Percentiles rank a stretch among this genome's conserved stretches.
These are phyloP conservation scores for Saccharum officinarum DNA, from an alignment of 176 grass and related monocot genomes.

Conservation along the genomic window DNA sequence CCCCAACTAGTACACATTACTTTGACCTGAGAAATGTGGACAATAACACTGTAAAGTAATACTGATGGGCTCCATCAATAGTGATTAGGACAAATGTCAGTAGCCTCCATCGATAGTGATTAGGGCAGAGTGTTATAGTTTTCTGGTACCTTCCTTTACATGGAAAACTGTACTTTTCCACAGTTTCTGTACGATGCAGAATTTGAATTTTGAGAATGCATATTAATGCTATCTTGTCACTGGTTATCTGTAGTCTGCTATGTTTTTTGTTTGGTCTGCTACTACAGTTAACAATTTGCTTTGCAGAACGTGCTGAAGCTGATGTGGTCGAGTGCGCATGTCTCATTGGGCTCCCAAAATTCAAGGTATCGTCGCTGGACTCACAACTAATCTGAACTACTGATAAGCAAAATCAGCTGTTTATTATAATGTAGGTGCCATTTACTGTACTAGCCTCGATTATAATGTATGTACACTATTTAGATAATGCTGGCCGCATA, in stretches of 20 bases:
- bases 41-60: not conserved
- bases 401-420: not conserved
- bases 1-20: not conserved
- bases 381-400: not conserved
- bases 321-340: conserved; percentile 91
- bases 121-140: not conserved
- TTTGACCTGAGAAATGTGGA: not conserved
- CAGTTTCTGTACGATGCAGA: not conserved
- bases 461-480: not conserved
- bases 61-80: not conserved
- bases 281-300: conserved; percentile 15
- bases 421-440: not conserved
- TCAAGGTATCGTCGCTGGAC: conserved; percentile 60
- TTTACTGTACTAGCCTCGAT: not conserved
- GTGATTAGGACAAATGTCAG: not conserved
- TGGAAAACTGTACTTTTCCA: not conserved
- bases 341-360: conserved; percentile 79
- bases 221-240: not conserved
- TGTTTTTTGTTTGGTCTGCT: not conserved
- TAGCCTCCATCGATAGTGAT: not conserved
- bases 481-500: conserved; percentile 3
- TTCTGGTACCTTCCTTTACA: not conserved
- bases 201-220: conserved; percentile 37
- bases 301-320: conserved; percentile 77
- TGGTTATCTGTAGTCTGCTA: not conserved